These are phyloP conservation scores for Byssochlamys sp. DNA, from an alignment of 2,329 filamentous ascomycete genomes.

Conservation along the genomic window DNA sequence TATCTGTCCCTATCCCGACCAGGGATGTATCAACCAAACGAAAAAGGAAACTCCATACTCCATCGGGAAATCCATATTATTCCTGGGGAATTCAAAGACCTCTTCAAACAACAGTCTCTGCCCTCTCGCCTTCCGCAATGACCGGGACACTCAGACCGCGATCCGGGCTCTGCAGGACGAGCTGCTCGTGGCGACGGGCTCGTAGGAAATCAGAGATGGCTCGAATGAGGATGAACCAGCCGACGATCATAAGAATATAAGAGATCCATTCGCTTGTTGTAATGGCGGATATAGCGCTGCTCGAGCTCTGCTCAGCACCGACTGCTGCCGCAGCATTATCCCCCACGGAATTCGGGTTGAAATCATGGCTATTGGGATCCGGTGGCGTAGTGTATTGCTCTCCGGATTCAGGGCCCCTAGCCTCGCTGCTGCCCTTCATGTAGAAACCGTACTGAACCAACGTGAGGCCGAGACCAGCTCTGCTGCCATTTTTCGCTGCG, in stretches of 20 bases:
- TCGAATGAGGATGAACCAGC: slow-evolving; percentile 94
- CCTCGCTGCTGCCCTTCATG: slow-evolving; percentile 60
- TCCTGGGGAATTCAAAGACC: background rate
- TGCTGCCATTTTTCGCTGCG: slow-evolving; percentile 92
- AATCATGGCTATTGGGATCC: slow-evolving; percentile 83
- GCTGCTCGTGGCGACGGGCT: slow-evolving; percentile 79
- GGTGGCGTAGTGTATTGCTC: slow-evolving; percentile 53
- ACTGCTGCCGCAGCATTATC: slow-evolving; percentile 26
- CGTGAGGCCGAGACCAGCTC: slow-evolving; percentile 86
- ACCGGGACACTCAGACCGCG: slow-evolving; percentile 74
- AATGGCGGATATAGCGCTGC: slow-evolving; percentile 48
- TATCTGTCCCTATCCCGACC: background rate
- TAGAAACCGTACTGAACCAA: slow-evolving; percentile 95
- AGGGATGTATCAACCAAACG: background rate
- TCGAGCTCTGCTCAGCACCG: slow-evolving; percentile 13
- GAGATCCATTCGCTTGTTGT: slow-evolving; percentile 77
- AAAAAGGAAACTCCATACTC: slow-evolving; percentile 3
- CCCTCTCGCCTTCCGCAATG: slow-evolving; percentile 72
- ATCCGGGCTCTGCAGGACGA: slow-evolving; percentile 87
- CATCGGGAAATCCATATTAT: background rate
- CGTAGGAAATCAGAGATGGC: slow-evolving; percentile 84
- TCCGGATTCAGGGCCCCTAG: slow-evolving; percentile 27
- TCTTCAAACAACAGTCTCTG: slow-evolving; percentile 62
- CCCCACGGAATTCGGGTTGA: slow-evolving; percentile 62
- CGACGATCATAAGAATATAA: slow-evolving; percentile 89